These are phyloP conservation scores for Cyanodermella asteris DNA, from an alignment of 2,329 filamentous ascomycete genomes.

Conservation along the genomic window DNA sequence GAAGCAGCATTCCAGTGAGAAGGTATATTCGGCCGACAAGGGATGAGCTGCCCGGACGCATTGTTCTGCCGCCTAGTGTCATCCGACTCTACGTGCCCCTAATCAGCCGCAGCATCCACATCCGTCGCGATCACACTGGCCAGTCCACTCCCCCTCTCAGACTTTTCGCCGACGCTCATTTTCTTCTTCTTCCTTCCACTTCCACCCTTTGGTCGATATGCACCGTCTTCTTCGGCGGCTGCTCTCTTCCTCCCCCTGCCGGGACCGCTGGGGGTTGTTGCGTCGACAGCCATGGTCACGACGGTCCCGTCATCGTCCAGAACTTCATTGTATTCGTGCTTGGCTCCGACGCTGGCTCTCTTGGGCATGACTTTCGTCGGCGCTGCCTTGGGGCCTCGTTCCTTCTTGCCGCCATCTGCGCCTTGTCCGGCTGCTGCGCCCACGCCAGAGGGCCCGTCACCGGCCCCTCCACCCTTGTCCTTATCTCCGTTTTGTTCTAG, in stretches of 20 bases:
- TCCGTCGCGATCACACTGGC: too few relatives aligned
- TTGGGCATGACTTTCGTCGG: slow-evolving; percentile 3
- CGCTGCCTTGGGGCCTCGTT: slow-evolving; percentile 1
- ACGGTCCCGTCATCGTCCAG: slow-evolving; percentile 7
- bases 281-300: slow-evolving; percentile 2
- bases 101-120: too few relatives aligned
- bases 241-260: slow-evolving; percentile 25
- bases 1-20: too few relatives aligned
- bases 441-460: slow-evolving; percentile 8
- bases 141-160: slow-evolving; percentile 2
- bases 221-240: slow-evolving; percentile 24
- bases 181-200: slow-evolving; percentile 14
- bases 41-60: too few relatives aligned
- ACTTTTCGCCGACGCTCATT: slow-evolving; percentile 3
- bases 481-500: slow-evolving; percentile 62
- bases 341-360: slow-evolving; percentile 4
- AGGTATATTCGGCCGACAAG: too few relatives aligned
- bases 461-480: too few relatives aligned
- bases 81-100: too few relatives aligned
- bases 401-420: background rate
- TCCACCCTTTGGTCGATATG: slow-evolving; percentile 24
- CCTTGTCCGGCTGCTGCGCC: background rate
- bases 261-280: slow-evolving; percentile 9
- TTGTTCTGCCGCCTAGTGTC: too few relatives aligned
- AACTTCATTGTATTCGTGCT: slow-evolving; percentile 6